phyloP scores from a whole-genome alignment of 2,329 filamentous ascomycete species.

The Cordyceps militaris region DNA sequence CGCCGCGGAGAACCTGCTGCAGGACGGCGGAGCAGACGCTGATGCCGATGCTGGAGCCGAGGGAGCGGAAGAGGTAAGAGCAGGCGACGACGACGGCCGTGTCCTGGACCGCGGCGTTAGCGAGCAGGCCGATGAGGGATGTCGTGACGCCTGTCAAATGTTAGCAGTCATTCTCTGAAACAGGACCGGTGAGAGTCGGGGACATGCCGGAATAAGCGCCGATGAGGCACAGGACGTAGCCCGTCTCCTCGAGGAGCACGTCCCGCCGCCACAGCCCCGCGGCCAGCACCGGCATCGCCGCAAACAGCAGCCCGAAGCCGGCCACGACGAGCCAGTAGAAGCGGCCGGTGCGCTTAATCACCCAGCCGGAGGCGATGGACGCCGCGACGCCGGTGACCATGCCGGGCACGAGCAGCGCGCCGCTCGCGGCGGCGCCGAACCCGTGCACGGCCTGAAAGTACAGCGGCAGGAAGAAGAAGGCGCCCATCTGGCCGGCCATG shows the following conservation, averaged over 20 bases:
- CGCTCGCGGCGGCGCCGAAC: conserved; percentile 55
- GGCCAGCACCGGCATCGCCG: conserved; percentile 45
- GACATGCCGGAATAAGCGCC: conserved; percentile 31
- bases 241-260: conserved; percentile 45
- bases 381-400: conserved; percentile 57
- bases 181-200: neutral
- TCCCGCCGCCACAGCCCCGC: conserved; percentile 44
- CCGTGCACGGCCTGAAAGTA: conserved; percentile 69
- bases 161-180: neutral
- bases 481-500: conserved; percentile 48
- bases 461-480: conserved; percentile 67
- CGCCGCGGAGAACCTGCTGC: conserved; percentile 57
- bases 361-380: conserved; percentile 55
- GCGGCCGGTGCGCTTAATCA: conserved; percentile 63
- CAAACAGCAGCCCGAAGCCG: conserved; percentile 46
- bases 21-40: conserved; percentile 65
- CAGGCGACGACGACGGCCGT: conserved; percentile 71
- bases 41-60: conserved; percentile 70
- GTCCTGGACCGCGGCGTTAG: conserved; percentile 59
- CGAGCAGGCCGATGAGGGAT: conserved; percentile 63
- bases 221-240: conserved; percentile 43
- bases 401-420: conserved; percentile 58
- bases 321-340: conserved; percentile 63
- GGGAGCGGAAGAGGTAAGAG: conserved; percentile 71
- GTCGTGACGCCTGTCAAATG: conserved; percentile 54